These are phyloP conservation scores for Infundibulicybe gibba DNA, from an alignment of 768 basidiomycete genomes.

Conservation along the genomic window DNA sequence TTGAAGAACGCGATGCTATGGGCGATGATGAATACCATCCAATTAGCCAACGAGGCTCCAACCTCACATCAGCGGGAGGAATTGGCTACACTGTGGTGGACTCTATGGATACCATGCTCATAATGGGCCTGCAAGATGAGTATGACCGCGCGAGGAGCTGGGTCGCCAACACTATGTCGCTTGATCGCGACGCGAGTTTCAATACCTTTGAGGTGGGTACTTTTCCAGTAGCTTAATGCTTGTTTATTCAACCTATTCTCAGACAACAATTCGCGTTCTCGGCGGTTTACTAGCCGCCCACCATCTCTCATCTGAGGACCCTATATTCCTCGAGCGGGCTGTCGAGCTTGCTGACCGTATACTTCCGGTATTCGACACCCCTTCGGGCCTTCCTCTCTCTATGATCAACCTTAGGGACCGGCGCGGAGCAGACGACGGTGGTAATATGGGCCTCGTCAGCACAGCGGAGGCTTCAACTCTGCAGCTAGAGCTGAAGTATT, in stretches of 20 bases:
- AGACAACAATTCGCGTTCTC: conserved; percentile 92
- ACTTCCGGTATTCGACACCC: conserved; percentile 77
- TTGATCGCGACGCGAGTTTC: conserved; percentile 75
- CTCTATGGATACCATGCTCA: conserved; percentile 80
- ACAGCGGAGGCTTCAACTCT: conserved; percentile 87
- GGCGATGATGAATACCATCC: conserved; percentile 94
- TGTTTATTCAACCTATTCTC: neutral
- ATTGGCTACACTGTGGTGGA: conserved; percentile 91
- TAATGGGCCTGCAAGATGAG: conserved; percentile 82
- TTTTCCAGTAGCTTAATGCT: neutral
- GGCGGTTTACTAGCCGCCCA: conserved; percentile 89
- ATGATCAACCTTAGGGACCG: conserved; percentile 67
- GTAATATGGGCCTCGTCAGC: conserved; percentile 61
- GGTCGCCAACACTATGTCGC: conserved; percentile 65
- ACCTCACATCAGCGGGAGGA: conserved; percentile 74
- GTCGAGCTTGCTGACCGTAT: conserved; percentile 85
- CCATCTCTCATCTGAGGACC: conserved; percentile 67
- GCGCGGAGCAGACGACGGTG: conserved; percentile 55
- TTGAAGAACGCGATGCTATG: conserved; percentile 82
- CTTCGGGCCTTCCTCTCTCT: conserved; percentile 78
- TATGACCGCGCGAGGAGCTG: conserved; percentile 75
- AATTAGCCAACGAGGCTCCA: conserved; percentile 66
- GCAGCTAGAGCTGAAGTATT: conserved; percentile 88
- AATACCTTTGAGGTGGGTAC: conserved; percentile 85
- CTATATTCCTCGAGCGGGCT: conserved; percentile 72